phyloP scores from a whole-genome alignment of 768 basidiomycete species.

The Hypsizygus marmoreus region DNA sequence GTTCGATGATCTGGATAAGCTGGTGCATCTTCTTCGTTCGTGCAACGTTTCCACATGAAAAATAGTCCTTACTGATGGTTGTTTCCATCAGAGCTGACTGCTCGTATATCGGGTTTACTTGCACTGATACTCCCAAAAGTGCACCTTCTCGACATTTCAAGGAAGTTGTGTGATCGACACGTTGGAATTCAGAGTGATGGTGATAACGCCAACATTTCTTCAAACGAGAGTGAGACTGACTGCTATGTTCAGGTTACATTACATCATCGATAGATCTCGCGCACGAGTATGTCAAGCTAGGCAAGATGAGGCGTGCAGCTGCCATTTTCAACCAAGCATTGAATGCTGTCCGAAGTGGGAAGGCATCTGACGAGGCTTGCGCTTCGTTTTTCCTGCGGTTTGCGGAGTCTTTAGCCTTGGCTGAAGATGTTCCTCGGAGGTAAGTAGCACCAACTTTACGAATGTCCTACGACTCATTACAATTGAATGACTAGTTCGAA shows the following conservation, averaged over 20 bases:
- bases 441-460: constrained; percentile 21
- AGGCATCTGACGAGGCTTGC: constrained; percentile 52
- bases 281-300: constrained; percentile 76
- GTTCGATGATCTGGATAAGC: constrained; percentile 42
- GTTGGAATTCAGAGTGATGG: constrained; percentile 46
- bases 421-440: constrained; percentile 65
- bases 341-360: constrained; percentile 41
- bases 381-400: constrained; percentile 62
- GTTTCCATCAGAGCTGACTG: constrained; percentile 46
- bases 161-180: constrained; percentile 58
- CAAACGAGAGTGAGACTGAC: too few relatives aligned
- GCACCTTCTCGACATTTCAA: constrained; percentile 63
- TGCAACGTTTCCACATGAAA: neutral
- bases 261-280: constrained; percentile 70
- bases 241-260: constrained; percentile 52
- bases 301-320: constrained; percentile 68
- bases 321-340: constrained; percentile 64
- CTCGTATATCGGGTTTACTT: constrained; percentile 68
- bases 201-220: too few relatives aligned
- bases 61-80: constrained; percentile 3
- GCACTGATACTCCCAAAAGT: constrained; percentile 68
- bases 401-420: constrained; percentile 62
- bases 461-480: too few relatives aligned
- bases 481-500: too few relatives aligned
- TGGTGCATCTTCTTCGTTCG: constrained; percentile 60